Conservation (phyloP, 345 rosid species). For the sweet orange (Citrus sinensis) region DNA sequence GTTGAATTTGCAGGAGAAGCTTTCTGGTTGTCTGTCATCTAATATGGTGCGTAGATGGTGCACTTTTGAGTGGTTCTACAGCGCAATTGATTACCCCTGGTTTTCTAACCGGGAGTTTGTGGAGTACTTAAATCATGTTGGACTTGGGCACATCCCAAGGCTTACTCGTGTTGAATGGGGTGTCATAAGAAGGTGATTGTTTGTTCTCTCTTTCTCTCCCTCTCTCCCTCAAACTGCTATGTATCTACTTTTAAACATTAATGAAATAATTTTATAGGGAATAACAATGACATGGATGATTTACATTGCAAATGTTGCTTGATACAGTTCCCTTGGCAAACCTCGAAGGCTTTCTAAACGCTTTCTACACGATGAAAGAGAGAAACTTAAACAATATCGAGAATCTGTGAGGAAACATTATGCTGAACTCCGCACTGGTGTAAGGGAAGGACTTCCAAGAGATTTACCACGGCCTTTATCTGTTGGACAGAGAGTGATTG, state of each 20-base stretch:
- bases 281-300: conserved; percentile 2
- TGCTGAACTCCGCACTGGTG: conserved; percentile 69
- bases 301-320: conserved; percentile 16
- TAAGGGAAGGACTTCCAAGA: conserved; percentile 86
- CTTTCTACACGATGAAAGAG: conserved; percentile 76
- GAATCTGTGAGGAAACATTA: conserved; percentile 88
- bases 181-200: conserved; percentile 78
- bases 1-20: conserved; percentile 58
- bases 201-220: neutral
- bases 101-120: conserved; percentile 96
- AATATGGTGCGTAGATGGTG: conserved; percentile 82
- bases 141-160: conserved; percentile 91
- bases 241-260: neutral
- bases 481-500: conserved; percentile 84
- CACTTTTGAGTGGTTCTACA: conserved; percentile 87
- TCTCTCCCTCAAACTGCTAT: neutral
- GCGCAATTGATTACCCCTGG: conserved; percentile 97
- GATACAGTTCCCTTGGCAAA: conserved; percentile 92
- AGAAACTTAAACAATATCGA: conserved; percentile 82
- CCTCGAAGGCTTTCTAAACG: conserved; percentile 92
- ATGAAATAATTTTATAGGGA: neutral
- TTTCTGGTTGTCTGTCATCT: conserved; percentile 58
- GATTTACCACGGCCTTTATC: conserved; percentile 88
- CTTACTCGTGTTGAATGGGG: conserved; percentile 98
- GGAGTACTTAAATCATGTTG: conserved; percentile 89